A percentile compares a stretch with the other conserved stretches of the same genome.
Conservation (phyloP, 345 rosid species). For the Bruguiera parviflora region DNA sequence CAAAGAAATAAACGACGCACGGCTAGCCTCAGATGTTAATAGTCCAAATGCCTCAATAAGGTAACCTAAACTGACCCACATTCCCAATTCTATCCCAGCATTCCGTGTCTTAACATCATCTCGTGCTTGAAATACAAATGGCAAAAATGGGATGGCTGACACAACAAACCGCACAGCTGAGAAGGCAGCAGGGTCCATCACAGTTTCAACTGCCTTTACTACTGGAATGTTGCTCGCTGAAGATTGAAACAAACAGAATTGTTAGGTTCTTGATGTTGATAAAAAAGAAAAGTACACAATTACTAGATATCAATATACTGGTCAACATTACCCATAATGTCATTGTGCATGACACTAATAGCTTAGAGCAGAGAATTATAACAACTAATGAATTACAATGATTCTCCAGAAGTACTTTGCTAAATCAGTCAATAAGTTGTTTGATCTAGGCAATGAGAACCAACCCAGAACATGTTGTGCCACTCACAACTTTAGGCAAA, state of each 20-base stretch:
- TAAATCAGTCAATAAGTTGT: too few species aligned
- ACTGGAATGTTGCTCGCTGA: constrained; percentile 26
- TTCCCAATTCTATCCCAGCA: constrained; percentile 24
- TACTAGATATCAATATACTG: not conserved
- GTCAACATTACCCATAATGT: too few species aligned
- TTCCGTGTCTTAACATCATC: constrained; percentile 20
- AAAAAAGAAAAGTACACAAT: not conserved
- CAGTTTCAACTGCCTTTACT: constrained; percentile 20
- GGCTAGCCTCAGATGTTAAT: constrained; percentile 26
- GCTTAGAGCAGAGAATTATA: too few species aligned
- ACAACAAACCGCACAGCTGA: constrained; percentile 19
- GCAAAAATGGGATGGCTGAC: constrained; percentile 26
- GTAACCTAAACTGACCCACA: constrained; percentile 29
- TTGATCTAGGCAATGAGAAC: too few species aligned
- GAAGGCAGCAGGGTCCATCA: constrained; percentile 26
- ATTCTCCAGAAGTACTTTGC: too few species aligned
- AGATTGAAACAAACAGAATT: not conserved
- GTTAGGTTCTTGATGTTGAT: not conserved
- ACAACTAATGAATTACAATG: too few species aligned
- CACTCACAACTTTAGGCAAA: too few species aligned
- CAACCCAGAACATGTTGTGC: too few species aligned
- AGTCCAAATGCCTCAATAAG: constrained; percentile 23
- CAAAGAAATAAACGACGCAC: constrained; percentile 27
- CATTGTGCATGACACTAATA: too few species aligned
- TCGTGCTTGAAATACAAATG: constrained; percentile 19